Base-by-base conservation (phyloP, 2,329 filamentous ascomycete species). In the Plectosphaerella cucumerina region DNA sequence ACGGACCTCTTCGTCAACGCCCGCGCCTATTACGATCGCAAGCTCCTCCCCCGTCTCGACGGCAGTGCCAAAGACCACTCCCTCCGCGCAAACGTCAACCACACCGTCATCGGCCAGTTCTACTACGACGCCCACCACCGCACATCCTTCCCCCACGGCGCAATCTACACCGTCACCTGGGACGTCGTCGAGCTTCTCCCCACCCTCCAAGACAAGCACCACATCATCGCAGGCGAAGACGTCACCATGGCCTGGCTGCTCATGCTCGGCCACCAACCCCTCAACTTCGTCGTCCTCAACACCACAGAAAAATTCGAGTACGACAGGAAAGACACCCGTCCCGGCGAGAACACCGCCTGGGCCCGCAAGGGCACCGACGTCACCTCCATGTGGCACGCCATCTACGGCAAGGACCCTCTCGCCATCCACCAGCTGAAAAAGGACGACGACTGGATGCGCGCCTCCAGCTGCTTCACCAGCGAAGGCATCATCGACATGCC, bases 141-240 rank as follows among this genome's bases (percentile, higher is more conserved):
- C 47, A 56, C 60, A 22, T 57, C 57, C 2, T 66, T 63, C 45
- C 63, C 65, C 1, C 63, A 66, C 22, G 65, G 65, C 3, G 60
- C 64, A 20, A 65, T 68, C 57, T 67, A 67, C 56, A 66, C 65
- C 15, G 51, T 62, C 4, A 65, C 64, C 3, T 66, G 65, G 64
- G 65, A 67, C 47, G 57, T 66, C 58, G 56, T 66, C 10, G 54
- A 62, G 47, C 51, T 64, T 11, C 50, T 68, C 3, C 51, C 58
- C 5, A 44, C 44, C 8, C 56, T 67, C 14, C 65, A 68, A 48
- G 49, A 52, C 31, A 45, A 53, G 47, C 57, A 58, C 52, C 49
- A 57, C 12, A 56, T 64, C 2, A 48, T 66, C 11, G 59, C 61
- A 8, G 62, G 63, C 18, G 63, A 66, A 46, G 64, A 66, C 48